Percentiles rank a stretch among this genome's conserved stretches.
phyloP scores from a whole-genome alignment of 495 filamentous ascomycete genomes.

The Lophiostoma macrostomum region DNA sequence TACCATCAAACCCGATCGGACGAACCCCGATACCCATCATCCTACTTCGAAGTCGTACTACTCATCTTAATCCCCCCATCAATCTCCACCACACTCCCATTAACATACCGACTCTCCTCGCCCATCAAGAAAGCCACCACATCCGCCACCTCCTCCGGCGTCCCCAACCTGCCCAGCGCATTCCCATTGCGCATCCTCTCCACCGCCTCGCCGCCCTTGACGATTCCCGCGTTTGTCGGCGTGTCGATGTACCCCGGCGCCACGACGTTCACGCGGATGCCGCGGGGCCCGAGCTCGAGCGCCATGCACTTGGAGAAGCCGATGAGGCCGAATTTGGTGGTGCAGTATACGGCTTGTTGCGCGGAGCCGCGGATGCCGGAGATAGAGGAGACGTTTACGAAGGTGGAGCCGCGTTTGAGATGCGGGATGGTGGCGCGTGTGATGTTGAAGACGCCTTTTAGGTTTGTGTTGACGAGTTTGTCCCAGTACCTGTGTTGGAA shows the following conservation, averaged over 20 bases:
- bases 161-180: constrained; percentile 52
- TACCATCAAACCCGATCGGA: too few species aligned
- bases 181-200: constrained; percentile 37
- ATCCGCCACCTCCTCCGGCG: constrained; percentile 52
- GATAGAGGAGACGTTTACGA: constrained; percentile 50
- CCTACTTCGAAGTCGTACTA: constrained; percentile 11
- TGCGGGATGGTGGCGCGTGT: constrained; percentile 37
- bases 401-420: constrained; percentile 23
- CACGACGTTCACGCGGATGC: constrained; percentile 54
- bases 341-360: constrained; percentile 49
- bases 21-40: too few species aligned
- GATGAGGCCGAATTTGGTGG: constrained; percentile 53
- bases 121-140: constrained; percentile 55
- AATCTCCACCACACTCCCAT: constrained; percentile 54
- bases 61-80: constrained; percentile 41
- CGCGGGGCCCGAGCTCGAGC: constrained; percentile 51
- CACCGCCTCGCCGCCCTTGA: constrained; percentile 41
- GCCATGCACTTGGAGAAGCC: constrained; percentile 57
- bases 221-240: constrained; percentile 42
- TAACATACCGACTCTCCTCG: constrained; percentile 50
- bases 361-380: constrained; percentile 41
- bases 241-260: constrained; percentile 53
- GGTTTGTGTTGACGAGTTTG: constrained; percentile 42
- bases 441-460: constrained; percentile 38
- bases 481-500: too few species aligned